Conservation (phyloP, 2,329 filamentous ascomycete species). For the Cytospora leucostoma region DNA sequence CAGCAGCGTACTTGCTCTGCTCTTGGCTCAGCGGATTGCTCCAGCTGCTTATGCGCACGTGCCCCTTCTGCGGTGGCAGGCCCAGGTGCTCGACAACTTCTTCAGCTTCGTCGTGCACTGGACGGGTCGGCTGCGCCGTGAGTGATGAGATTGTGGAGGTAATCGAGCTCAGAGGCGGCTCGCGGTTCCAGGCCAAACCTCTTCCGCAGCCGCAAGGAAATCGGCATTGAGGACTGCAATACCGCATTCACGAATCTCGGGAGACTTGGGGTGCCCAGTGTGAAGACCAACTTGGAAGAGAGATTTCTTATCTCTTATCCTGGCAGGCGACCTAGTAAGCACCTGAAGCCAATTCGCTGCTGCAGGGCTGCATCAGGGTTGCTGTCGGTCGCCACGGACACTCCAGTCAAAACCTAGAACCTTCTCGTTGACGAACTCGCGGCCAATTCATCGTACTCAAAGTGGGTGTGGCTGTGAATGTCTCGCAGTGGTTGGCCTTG, state of each 20-base stretch:
- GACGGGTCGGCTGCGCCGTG: slow-evolving; percentile 59
- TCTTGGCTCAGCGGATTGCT: slow-evolving; percentile 58
- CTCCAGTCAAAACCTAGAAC: slow-evolving; percentile 89
- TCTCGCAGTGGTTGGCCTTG: slow-evolving; percentile 58
- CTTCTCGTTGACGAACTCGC: slow-evolving; percentile 67
- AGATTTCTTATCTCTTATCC: slow-evolving; percentile 70
- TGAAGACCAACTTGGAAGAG: slow-evolving; percentile 80
- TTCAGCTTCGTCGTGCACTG: slow-evolving; percentile 55
- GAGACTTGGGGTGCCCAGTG: slow-evolving; percentile 53
- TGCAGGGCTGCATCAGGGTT: slow-evolving; percentile 50
- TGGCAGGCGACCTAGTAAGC: slow-evolving; percentile 74
- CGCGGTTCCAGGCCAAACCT: slow-evolving; percentile 64
- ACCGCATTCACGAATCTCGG: slow-evolving; percentile 70
- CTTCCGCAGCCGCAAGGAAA: slow-evolving; percentile 63
- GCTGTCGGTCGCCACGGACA: slow-evolving; percentile 60
- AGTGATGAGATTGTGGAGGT: slow-evolving; percentile 77
- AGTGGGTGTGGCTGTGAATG: slow-evolving; percentile 73
- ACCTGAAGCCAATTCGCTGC: slow-evolving; percentile 69
- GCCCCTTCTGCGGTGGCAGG: slow-evolving; percentile 75
- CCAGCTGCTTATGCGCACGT: slow-evolving; percentile 78
- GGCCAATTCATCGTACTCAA: slow-evolving; percentile 68
- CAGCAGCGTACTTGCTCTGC: slow-evolving; percentile 75
- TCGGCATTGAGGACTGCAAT: slow-evolving; percentile 71
- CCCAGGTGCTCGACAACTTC: slow-evolving; percentile 69
- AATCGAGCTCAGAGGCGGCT: slow-evolving; percentile 78